A percentile compares a stretch with the other conserved stretches of the same genome.
These are phyloP conservation scores for Bipolaris oryzae DNA, from an alignment of 2,329 filamentous ascomycete genomes.

Conservation along the genomic window DNA sequence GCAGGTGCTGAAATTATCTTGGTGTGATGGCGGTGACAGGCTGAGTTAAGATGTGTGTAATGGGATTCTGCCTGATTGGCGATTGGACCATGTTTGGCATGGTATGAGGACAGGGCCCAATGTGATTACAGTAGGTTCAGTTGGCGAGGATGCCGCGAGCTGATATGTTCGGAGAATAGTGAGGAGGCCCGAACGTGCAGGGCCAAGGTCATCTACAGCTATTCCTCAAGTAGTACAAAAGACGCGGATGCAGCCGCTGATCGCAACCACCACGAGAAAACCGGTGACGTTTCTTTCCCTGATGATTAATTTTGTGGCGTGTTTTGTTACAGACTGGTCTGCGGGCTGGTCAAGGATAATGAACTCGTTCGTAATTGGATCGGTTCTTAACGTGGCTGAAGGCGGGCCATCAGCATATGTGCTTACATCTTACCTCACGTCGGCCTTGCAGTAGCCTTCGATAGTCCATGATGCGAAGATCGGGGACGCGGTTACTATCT, in stretches of 20 bases:
- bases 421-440: constrained; percentile 8
- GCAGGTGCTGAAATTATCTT: constrained; percentile 1
- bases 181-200: constrained; percentile 31
- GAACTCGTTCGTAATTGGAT: constrained; percentile 10
- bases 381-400: constrained; percentile 6
- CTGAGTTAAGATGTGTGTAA: not conserved
- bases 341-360: not conserved
- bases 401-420: constrained; percentile 1
- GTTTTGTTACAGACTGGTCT: constrained; percentile 15
- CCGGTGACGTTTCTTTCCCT: constrained; percentile 13
- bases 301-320: constrained; percentile 22
- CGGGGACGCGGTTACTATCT: constrained; percentile 5
- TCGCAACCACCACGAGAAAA: constrained; percentile 12
- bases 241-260: constrained; percentile 17
- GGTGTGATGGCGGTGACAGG: not conserved
- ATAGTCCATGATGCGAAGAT: constrained; percentile 9
- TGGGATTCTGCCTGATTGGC: not conserved
- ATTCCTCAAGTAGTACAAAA: constrained; percentile 10
- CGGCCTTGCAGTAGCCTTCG: constrained; percentile 16
- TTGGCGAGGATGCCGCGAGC: constrained; percentile 17
- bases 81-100: constrained; percentile 4
- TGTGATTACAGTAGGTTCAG: constrained; percentile 19
- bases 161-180: constrained; percentile 28
- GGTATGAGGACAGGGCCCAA: constrained; percentile 4
- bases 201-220: constrained; percentile 12